Evolutionary conservation across 768 basidiomycete genomes (phyloP), one percentile per base, ranked within the genome.

Genomic region (Boletus eberwhitei): DNA sequence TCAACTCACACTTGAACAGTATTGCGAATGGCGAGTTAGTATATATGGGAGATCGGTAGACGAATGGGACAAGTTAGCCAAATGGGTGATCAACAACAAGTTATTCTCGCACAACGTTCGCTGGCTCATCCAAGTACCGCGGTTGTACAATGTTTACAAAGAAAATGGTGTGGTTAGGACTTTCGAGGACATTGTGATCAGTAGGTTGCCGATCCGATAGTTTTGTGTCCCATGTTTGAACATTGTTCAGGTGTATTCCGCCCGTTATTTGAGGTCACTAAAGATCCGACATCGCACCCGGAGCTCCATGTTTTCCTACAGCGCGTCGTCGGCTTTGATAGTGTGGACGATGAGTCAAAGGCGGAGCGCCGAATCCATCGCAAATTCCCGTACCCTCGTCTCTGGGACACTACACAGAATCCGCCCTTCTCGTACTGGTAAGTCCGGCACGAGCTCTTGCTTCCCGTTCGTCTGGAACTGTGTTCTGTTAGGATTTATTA

Each of bases 281-380:
- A 88, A 63, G 87, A 98, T 68, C 97, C 97, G 1, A 71, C 75
- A 3, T 84, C 82, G 2, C 96, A 98, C 64, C 97, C 96, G 0
- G 95, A 98, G 64, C 78, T 99, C 12, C 96, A 98, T 66, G 78
- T 96, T 35, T 95, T 99, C 75, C 75, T 99, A 34, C 94, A 97
- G 71, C 86, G 97, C 6, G 94, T 98, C 7, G 72, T 98, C 48
- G 97, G 97, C 6, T 97, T 99, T 65, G 97, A 98, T 64, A 94
- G 88, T n/a, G 97, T 99, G 21, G 97, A 99, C 62, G 97, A 99
- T 63, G 97, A 99, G 73, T 94, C 91, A 2, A 98, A 98, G 73
- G 77, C 84, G 0, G 97, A 99, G 71, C 77, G 93, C 52, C 78
- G 97, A 26, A 85, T 97, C 42, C 89, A 97, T 67, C 88, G 87